These are phyloP conservation scores for Candida pseudoglaebosa DNA, from an alignment of 805 yeast species.

Conservation along the genomic window DNA sequence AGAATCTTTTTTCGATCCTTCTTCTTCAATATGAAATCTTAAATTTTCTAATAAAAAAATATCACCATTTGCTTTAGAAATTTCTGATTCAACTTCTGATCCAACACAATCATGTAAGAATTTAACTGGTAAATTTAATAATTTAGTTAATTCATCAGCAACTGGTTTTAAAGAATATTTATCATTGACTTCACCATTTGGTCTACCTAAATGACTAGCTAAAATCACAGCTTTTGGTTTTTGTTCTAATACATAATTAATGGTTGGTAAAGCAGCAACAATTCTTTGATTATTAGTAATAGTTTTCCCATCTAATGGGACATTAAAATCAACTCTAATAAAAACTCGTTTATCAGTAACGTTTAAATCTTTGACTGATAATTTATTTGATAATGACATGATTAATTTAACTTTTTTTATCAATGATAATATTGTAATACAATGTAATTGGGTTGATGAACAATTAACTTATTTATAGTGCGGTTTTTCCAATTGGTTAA, in stretches of 20 bases:
- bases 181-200: slow-evolving; percentile 85
- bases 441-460: no score
- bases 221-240: slow-evolving; percentile 87
- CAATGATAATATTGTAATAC: no score
- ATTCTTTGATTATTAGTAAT: slow-evolving; percentile 99
- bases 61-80: slow-evolving; percentile 71
- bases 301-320: slow-evolving; percentile 90
- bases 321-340: slow-evolving; percentile 97
- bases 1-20: slow-evolving; percentile 81
- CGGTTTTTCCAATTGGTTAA: background rate
- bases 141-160: slow-evolving; percentile 78
- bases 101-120: slow-evolving; percentile 95
- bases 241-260: slow-evolving; percentile 87
- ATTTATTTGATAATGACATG: slow-evolving; percentile 93
- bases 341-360: slow-evolving; percentile 91
- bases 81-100: slow-evolving; percentile 76
- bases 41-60: slow-evolving; percentile 93
- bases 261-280: slow-evolving; percentile 98
- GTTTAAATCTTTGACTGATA: slow-evolving; percentile 87
- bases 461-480: no score
- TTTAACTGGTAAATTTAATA: slow-evolving; percentile 66
- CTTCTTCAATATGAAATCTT: slow-evolving; percentile 97
- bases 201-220: slow-evolving; percentile 99
- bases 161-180: slow-evolving; percentile 94
- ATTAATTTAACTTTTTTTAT: background rate